A percentile compares a stretch with the other conserved stretches of the same genome.
These are phyloP conservation scores for Alopecurus myosuroides DNA, from an alignment of 176 grass and related monocot species.

Conservation along the genomic window DNA sequence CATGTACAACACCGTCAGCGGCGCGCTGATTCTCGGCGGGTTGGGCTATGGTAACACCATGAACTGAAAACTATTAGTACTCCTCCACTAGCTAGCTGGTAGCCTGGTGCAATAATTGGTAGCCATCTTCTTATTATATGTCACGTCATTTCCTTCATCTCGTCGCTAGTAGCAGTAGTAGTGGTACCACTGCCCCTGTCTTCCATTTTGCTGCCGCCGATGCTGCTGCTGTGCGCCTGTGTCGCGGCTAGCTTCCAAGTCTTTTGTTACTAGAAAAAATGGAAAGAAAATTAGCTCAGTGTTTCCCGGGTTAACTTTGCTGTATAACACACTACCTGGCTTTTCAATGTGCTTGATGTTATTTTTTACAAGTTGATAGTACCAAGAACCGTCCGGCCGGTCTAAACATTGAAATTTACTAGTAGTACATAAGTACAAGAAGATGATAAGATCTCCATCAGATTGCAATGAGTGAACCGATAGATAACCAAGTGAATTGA, in stretches of 20 bases:
- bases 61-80: conserved; percentile 22
- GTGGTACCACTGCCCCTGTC: conserved; percentile 8
- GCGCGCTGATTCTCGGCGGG: conserved; percentile 58
- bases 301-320: background rate
- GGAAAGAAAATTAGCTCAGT: background rate
- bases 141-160: conserved; percentile 27
- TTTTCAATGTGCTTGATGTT: background rate
- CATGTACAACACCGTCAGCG: conserved; percentile 41
- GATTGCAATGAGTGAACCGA: background rate
- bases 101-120: conserved; percentile 11
- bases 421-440: background rate
- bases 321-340: background rate
- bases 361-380: background rate
- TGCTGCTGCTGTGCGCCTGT: background rate
- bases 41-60: conserved; percentile 55
- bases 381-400: background rate
- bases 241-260: conserved; percentile 1
- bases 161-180: background rate
- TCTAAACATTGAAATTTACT: background rate
- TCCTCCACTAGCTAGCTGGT: background rate
- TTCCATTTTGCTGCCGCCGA: conserved; percentile 28
- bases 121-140: conserved; percentile 22
- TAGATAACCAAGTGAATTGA: background rate
- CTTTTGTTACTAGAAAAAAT: conserved; percentile 29
- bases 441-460: background rate